Conservation (phyloP, 371 early-diverging fungal species). For the Actinomucor elegans region DNA sequence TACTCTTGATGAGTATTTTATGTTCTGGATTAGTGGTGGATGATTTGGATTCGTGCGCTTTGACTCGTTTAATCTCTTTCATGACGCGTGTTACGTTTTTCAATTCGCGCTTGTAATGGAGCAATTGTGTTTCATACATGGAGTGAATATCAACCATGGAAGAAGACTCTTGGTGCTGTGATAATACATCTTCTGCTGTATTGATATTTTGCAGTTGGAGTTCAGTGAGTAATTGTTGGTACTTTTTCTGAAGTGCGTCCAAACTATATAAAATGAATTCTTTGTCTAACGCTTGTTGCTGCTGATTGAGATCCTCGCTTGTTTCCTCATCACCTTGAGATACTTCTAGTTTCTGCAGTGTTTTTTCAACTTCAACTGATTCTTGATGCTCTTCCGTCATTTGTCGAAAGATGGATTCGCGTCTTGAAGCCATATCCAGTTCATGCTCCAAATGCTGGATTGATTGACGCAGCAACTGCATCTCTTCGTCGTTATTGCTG, state of each 20-base stretch:
- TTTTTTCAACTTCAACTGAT: constrained; percentile 13
- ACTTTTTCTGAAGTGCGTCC: constrained; percentile 14
- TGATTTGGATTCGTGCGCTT: constrained; percentile 8
- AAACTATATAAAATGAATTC: constrained; percentile 5
- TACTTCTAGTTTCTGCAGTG: constrained; percentile 13
- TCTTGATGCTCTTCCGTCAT: constrained; percentile 21
- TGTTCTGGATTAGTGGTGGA: constrained; percentile 8
- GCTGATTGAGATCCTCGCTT: background rate
- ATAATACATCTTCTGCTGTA: background rate
- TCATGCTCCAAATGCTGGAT: constrained; percentile 22
- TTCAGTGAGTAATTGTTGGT: constrained; percentile 5
- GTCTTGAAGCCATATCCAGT: constrained; percentile 10
- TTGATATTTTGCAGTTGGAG: constrained; percentile 3
- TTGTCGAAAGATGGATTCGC: constrained; percentile 16
- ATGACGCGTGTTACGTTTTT: constrained; percentile 11
- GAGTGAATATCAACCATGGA: constrained; percentile 4
- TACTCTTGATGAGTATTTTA: constrained; percentile 14
- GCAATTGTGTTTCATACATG: constrained; percentile 9
- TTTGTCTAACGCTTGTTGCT: background rate
- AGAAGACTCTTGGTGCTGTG: background rate
- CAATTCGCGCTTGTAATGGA: constrained; percentile 13
- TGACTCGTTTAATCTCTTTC: constrained; percentile 18
- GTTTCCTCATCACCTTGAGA: background rate
- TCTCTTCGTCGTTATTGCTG: constrained; percentile 2
- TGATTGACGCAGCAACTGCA: constrained; percentile 14